These are phyloP conservation scores for Kalanchoe fedtschenkoi DNA, from an alignment of 164 flowering plant species.

Conservation along the genomic window DNA sequence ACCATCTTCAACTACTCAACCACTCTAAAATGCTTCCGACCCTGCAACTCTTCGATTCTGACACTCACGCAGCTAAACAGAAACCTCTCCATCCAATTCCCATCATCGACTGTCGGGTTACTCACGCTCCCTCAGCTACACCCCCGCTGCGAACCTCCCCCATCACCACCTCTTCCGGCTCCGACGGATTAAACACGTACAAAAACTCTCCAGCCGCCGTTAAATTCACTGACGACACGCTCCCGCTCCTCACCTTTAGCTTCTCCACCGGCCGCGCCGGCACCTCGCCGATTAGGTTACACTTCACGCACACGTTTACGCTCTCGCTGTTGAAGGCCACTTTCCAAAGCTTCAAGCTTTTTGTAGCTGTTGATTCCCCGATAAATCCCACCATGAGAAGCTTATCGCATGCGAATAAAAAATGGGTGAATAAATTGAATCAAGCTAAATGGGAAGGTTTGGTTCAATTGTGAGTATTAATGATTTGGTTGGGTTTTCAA, in stretches of 20 bases:
- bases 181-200: conserved; percentile 26
- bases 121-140: conserved; percentile 34
- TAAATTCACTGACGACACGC: conserved; percentile 17
- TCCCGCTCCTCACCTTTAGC: conserved; percentile 15
- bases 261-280: conserved; percentile 29
- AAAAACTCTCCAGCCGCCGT: conserved; percentile 19
- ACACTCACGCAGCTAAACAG: conserved; percentile 31
- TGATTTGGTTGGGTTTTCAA: no score
- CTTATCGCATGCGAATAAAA: no score
- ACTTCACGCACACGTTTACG: conserved; percentile 18
- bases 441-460: no score
- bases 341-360: conserved; percentile 40
- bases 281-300: conserved; percentile 35
- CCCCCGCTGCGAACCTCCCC: conserved; percentile 26
- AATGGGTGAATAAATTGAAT: no score
- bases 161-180: conserved; percentile 28
- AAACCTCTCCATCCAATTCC: conserved; percentile 19
- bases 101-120: conserved; percentile 17
- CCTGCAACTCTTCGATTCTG: no score
- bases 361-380: conserved; percentile 20
- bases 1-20: background rate
- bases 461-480: no score
- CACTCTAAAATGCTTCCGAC: conserved; percentile 8
- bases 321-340: no score
- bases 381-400: conserved; percentile 39